Evolutionary conservation across 1,284 basidiomycete genomes (phyloP).

Genomic region (Pyrrhoderma noxium): DNA sequence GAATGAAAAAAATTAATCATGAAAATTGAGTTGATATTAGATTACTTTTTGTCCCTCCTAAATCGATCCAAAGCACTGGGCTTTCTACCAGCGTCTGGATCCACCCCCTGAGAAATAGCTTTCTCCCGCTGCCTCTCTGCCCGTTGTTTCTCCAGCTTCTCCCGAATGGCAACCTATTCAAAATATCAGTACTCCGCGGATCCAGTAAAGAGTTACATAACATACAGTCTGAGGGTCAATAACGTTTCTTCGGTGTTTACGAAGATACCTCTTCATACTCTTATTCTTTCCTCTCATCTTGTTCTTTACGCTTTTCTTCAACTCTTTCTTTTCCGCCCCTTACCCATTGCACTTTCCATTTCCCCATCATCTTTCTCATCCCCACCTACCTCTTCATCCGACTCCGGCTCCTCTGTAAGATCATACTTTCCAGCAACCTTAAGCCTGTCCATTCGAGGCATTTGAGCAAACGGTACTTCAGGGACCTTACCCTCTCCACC

Average conservation of each 20-base stretch:
- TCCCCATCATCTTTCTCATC: constrained; percentile 18
- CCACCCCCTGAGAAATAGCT: constrained; percentile 34
- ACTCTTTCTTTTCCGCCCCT: constrained; percentile 29
- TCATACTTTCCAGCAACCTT: constrained; percentile 67
- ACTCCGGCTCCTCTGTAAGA: constrained; percentile 44
- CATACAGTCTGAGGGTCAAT: constrained; percentile 78
- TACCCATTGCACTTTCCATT: constrained; percentile 14
- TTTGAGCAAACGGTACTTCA: constrained; percentile 59
- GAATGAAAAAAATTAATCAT: no score
- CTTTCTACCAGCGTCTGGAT: constrained; percentile 32
- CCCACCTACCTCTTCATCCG: constrained; percentile 27
- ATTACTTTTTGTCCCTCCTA: constrained; percentile 25
- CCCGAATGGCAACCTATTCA: constrained; percentile 55
- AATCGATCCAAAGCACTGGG: constrained; percentile 67
- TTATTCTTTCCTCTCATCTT: constrained; percentile 84
- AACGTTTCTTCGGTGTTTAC: constrained; percentile 90
- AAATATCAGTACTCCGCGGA: not conserved
- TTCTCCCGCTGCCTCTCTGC: constrained; percentile 44
- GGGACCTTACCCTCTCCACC: constrained; percentile 39
- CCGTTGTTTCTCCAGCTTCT: constrained; percentile 59
- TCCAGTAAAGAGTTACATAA: constrained; percentile 1
- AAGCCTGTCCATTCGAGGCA: constrained; percentile 70
- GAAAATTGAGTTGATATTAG: not conserved
- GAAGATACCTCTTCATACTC: constrained; percentile 74
- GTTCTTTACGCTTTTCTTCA: constrained; percentile 60